phyloP scores from a whole-genome alignment of 768 basidiomycete species.

The Astraeus odoratus region DNA sequence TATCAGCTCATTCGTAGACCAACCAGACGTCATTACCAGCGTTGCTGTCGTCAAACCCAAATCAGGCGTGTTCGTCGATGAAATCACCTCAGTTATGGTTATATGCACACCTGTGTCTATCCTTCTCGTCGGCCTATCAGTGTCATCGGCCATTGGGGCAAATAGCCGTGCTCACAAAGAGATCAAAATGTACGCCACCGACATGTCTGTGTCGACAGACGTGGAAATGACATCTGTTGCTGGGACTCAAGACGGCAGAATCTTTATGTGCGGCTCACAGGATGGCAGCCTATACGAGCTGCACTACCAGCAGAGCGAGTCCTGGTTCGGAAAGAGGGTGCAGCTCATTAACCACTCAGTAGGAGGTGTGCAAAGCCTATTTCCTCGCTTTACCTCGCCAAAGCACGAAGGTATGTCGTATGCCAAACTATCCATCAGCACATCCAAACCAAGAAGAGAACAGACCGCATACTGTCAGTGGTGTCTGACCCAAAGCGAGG shows the following conservation, averaged over 20 bases:
- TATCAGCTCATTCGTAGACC: slow-evolving; percentile 86
- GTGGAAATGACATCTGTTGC: slow-evolving; percentile 81
- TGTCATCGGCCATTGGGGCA: slow-evolving; percentile 35
- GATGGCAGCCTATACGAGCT: slow-evolving; percentile 91
- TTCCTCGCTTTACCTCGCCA: slow-evolving; percentile 66
- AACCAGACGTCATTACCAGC: slow-evolving; percentile 81
- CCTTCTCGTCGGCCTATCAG: slow-evolving; percentile 76
- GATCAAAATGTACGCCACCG: slow-evolving; percentile 86
- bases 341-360: slow-evolving; percentile 85
- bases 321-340: slow-evolving; percentile 87
- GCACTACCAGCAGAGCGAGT: slow-evolving; percentile 83
- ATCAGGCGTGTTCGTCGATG: slow-evolving; percentile 83
- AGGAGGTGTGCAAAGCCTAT: slow-evolving; percentile 67
- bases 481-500: slow-evolving; percentile 62
- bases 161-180: slow-evolving; percentile 47
- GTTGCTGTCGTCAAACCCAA: slow-evolving; percentile 87
- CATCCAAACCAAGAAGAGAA: slow-evolving; percentile 6
- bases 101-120: slow-evolving; percentile 83
- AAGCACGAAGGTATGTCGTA: slow-evolving; percentile 58
- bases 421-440: background rate
- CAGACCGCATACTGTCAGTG: slow-evolving; percentile 68
- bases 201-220: slow-evolving; percentile 71
- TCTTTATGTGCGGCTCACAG: slow-evolving; percentile 83
- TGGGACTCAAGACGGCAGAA: slow-evolving; percentile 75
- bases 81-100: slow-evolving; percentile 83